Base-by-base conservation (phyloP, 305 asterid species). In the Withania somnifera region DNA sequence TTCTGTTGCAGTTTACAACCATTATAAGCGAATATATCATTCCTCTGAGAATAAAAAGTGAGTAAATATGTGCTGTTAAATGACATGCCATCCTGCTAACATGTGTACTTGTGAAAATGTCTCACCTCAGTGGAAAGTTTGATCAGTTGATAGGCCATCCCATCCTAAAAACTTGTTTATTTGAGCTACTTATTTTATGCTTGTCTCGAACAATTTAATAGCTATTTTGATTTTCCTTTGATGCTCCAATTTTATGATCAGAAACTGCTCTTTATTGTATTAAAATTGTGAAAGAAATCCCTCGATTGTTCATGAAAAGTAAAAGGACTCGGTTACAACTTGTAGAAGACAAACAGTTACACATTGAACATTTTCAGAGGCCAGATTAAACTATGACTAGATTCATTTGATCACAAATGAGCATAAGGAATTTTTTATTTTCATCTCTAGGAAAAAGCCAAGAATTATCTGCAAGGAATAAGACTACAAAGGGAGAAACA, bases 1-100 rank as follows among this genome's bases (percentile, higher is more conserved):
- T 75, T 89, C 98, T 56, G 98, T 93, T 63, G 98, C 98, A 66
- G 95, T 94, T 86, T 94, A 94, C 90, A 94, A 94, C 81, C 98
- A 94, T 88, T 94, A 93, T 88, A 93, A 94, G 88, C 88, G 98
- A 87, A 89, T 94, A 83, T 86, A 89, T 54, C 88, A 92, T 67
- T 58, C 90, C 82, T 80, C 91, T 8, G 82, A 84, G 81, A 88
- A 87, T 69, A 88, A 83, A 79, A 89, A 86, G 98, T 94, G 88
- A 93, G 98, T 85, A 69, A 71, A 47, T 81, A 15, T 40, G 57
- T 63, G 42, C 71, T 78, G 61, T 40, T 75, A 50, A 75, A 50
- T 75, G 79, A 47, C 61, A 50, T 75, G 15, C 17, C 58, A 34
- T 50, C 61, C 20, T 0, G 28, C 45, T 50, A 75, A 15, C 40